A percentile compares a stretch with the other conserved stretches of the same genome.
Evolutionary conservation across 2,329 filamentous ascomycete species (phyloP).

Genomic region (Alternaria tenuissima): DNA sequence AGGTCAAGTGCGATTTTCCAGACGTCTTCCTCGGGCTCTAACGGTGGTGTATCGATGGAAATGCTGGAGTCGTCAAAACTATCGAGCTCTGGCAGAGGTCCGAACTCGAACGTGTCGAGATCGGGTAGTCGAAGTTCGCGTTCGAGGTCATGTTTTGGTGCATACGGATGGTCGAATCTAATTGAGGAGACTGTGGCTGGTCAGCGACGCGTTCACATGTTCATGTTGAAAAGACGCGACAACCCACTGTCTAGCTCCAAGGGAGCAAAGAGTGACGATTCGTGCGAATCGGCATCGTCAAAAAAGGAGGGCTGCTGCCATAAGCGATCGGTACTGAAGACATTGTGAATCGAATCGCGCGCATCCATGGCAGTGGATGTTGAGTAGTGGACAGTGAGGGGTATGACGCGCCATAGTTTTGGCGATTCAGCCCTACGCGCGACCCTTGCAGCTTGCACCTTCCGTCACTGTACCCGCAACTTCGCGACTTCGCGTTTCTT

Average conservation of each 20-base stretch:
- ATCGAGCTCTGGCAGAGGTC: slow-evolving; percentile 46
- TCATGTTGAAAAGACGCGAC: slow-evolving; percentile 31
- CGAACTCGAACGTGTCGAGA: slow-evolving; percentile 52
- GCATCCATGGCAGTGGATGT: slow-evolving; percentile 38
- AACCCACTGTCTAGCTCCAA: slow-evolving; percentile 48
- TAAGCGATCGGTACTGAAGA: slow-evolving; percentile 71
- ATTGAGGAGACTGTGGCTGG: slow-evolving; percentile 43
- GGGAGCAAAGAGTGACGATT: slow-evolving; percentile 45
- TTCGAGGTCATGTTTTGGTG: slow-evolving; percentile 45
- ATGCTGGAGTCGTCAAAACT: slow-evolving; percentile 43
- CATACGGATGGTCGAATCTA: slow-evolving; percentile 52
- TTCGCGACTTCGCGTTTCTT: slow-evolving; percentile 2
- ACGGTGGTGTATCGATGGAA: slow-evolving; percentile 35
- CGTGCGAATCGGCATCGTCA: slow-evolving; percentile 26
- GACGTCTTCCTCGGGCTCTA: slow-evolving; percentile 47
- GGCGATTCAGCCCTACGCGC: slow-evolving; percentile 38
- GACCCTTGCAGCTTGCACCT: slow-evolving; percentile 25
- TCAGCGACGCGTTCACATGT: slow-evolving; percentile 26
- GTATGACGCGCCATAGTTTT: slow-evolving; percentile 41
- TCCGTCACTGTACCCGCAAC: slow-evolving; percentile 23
- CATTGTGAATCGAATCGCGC: slow-evolving; percentile 58
- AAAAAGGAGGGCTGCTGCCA: slow-evolving; percentile 63
- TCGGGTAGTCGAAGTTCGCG: slow-evolving; percentile 49
- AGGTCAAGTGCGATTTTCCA: slow-evolving; percentile 51
- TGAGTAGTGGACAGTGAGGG: slow-evolving; percentile 26